Base-by-base conservation (phyloP, 129 eudicot genomes). In the Pulicaria dysenterica region DNA sequence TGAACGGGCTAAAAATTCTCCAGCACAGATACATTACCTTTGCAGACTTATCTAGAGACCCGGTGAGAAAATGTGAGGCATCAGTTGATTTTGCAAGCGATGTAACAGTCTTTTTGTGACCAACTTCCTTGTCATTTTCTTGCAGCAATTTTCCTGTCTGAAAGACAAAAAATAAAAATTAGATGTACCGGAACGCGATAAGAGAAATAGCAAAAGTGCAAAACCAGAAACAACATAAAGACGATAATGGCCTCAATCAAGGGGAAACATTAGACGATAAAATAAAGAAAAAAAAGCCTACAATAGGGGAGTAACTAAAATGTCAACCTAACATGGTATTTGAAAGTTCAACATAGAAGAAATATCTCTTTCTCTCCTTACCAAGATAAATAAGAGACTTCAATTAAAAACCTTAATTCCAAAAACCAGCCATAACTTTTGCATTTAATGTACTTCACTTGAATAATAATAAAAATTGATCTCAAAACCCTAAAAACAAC, bases 11-110 rank as follows among this genome's bases (percentile, higher is more conserved):
- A 2, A 24, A 24, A 24, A 0, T 24, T 24, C 31, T 24, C 31
- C 31, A 24, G 31, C 31, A 24, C 31, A 24, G 31, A 24, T 24
- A 24, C 2, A 77, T 63, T 76, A 90, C 98, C 93, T 87, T 90
- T 4, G 96, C 96, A 17, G 96, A 86, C 77, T 90, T 90, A 79
- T 93, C 98, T 8, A 87, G 73, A 4, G 96, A 90, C 40, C 92
- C 95, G 0, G 87, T 83, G 74, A 90, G 86, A 66, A 93, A 87
- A 62, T 93, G 98, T 75, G 98, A 87, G 9, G 85, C 83, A 55
- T 89, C 96, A 5, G 80, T 70, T 5, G 98, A 85, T 70, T 90
- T 85, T 44, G 85, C 31, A 46, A 93, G 91, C 41, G 98, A 87
- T 14, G 96, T 93, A 58, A 93, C 65, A 4, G 96, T 36, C 73